Evolutionary conservation across 2,329 filamentous ascomycete species (phyloP), one percentile per base, ranked within the genome.

Genomic region (Fusarium austroafricanum): DNA sequence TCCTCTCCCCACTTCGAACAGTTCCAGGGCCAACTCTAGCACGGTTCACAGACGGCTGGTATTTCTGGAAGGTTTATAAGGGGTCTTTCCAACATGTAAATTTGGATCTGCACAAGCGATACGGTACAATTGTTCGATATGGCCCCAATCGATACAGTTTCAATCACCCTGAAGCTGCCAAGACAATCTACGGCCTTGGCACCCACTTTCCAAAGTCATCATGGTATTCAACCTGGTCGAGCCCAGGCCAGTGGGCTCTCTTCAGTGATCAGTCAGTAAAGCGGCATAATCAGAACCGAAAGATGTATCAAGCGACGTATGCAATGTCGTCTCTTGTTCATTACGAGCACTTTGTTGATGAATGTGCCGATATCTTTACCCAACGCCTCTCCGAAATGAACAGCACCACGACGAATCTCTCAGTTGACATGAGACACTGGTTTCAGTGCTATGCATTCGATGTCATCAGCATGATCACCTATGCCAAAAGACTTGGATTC

Each of bases 371-470:
- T 1, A 35, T 68, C 5, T 68, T 68, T 4, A 31, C 43, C 0
- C 51, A 54, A 0, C 47, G 66, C 1, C 52, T 68, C 7, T 55
- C 46, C 0, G 65, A 69, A 3, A 44, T 68, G 18, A 42, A 38
- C 0, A 23, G 49, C 1, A 55, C 55, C 0, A 15, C 37, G 0
- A 12, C 40, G 0, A 10, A n/a, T 1, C 5, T 61, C 0, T 21
- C 46, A 0, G 46, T 59, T 3, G 61, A 68, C 4, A 68, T 68
- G 35, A 26, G 65, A 0, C 53, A 68, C 3, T 68, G 65, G 65
- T 68, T 68, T 2, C 65, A 68, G 8, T 68, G 65, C 4, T 68
- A 66, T n/a, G 65, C 65, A 0, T 68, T 68, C 3, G 65, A 68
- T 3, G 65, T 69, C 2, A 68, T 68, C 1, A 60, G 65, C 0